Evolutionary conservation across 2,329 filamentous ascomycete species (phyloP).

Genomic region (Epichloe uncinata): DNA sequence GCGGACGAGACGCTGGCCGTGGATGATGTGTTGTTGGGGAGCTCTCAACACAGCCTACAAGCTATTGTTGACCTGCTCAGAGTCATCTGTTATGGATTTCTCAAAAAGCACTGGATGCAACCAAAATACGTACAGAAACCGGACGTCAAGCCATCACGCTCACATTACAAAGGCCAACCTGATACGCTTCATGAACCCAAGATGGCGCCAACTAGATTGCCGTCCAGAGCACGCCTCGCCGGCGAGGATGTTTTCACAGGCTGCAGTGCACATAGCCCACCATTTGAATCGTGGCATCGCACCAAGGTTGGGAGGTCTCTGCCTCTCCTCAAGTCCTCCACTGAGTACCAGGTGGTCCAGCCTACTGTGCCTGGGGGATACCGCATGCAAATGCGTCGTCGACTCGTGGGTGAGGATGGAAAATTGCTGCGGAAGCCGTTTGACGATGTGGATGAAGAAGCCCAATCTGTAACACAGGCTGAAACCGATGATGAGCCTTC

Average conservation of each 20-base stretch:
- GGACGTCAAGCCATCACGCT: neutral
- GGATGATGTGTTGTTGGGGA: constrained; percentile 28
- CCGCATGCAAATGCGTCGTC: neutral
- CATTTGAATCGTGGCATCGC: constrained; percentile 21
- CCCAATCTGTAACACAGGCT: neutral
- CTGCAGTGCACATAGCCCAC: neutral
- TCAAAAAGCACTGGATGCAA: constrained; percentile 59
- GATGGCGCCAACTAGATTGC: neutral
- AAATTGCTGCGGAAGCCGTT: constrained; percentile 33
- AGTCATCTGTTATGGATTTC: constrained; percentile 58
- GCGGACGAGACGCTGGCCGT: constrained; percentile 20
- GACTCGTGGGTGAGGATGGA: constrained; percentile 28
- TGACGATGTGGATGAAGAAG: constrained; percentile 15
- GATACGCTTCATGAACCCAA: neutral
- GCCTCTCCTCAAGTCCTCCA: neutral
- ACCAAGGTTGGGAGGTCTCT: constrained; percentile 18
- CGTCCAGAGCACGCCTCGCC: neutral
- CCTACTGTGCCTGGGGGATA: neutral
- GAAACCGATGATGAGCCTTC: too few species aligned
- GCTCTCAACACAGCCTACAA: constrained; percentile 35
- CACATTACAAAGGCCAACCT: neutral
- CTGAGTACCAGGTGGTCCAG: neutral
- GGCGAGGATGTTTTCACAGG: neutral
- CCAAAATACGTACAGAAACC: constrained; percentile 27
- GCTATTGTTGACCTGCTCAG: constrained; percentile 45